Evolutionary conservation across 1,139 yeast genomes (phyloP).

Genomic region (Pichia norvegensis): DNA sequence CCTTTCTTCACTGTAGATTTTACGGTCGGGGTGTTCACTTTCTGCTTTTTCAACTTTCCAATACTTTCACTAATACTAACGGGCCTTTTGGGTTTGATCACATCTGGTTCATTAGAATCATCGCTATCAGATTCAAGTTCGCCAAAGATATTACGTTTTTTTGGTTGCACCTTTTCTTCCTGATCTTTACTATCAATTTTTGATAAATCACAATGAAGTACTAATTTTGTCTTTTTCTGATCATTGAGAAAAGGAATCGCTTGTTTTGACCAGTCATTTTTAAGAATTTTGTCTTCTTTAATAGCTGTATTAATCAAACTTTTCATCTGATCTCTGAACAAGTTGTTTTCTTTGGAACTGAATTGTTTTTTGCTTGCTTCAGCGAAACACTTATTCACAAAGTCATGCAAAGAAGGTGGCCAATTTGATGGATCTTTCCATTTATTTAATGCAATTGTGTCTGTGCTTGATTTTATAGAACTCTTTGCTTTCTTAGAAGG

Average conservation of each 20-base stretch:
- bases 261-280: slow-evolving; percentile 55
- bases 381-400: slow-evolving; percentile 40
- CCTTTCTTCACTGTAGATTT: not conserved
- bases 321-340: slow-evolving; percentile 41
- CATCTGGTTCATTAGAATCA: not conserved
- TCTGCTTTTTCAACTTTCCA: slow-evolving; percentile 10
- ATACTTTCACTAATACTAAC: slow-evolving; percentile 8
- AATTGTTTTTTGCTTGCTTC: slow-evolving; percentile 30
- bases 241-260: slow-evolving; percentile 41
- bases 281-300: slow-evolving; percentile 37
- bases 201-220: slow-evolving; percentile 18
- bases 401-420: slow-evolving; percentile 42
- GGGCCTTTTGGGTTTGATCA: not conserved
- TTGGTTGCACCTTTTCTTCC: not conserved
- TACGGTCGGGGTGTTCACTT: not conserved
- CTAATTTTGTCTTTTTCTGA: slow-evolving; percentile 12
- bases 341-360: slow-evolving; percentile 26
- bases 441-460: not conserved
- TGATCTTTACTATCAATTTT: not conserved
- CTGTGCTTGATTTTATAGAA: slow-evolving; percentile 2
- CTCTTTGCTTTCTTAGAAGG: not conserved
- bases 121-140: slow-evolving; percentile 16
- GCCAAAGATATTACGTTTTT: slow-evolving; percentile 21
- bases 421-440: slow-evolving; percentile 31
- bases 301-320: slow-evolving; percentile 45